These are phyloP conservation scores for Myxozyma lipomycoides DNA, from an alignment of 805 yeast species.

Conservation along the genomic window DNA sequence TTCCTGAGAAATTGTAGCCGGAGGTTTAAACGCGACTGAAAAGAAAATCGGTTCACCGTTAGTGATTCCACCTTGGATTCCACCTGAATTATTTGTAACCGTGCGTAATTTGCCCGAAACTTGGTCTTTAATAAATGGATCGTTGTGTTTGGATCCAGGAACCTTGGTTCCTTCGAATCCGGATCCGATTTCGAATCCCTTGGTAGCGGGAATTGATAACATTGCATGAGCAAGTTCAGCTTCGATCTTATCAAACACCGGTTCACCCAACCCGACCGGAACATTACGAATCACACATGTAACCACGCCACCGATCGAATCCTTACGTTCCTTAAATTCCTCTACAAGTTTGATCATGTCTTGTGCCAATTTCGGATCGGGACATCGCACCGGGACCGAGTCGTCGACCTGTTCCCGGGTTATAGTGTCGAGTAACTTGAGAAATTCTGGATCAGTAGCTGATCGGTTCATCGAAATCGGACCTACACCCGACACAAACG, in stretches of 20 bases:
- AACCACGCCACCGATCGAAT: slow-evolving; percentile 96
- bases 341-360: slow-evolving; percentile 85
- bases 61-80: slow-evolving; percentile 96
- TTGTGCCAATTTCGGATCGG: slow-evolving; percentile 65
- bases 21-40: slow-evolving; percentile 94
- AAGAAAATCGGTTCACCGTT: slow-evolving; percentile 95
- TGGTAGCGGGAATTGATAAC: slow-evolving; percentile 96
- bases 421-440: slow-evolving; percentile 62
- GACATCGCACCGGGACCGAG: slow-evolving; percentile 90
- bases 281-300: slow-evolving; percentile 94
- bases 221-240: slow-evolving; percentile 95
- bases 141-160: slow-evolving; percentile 94
- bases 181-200: slow-evolving; percentile 96
- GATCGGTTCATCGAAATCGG: slow-evolving; percentile 68
- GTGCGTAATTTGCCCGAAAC: slow-evolving; percentile 69
- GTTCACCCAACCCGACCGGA: slow-evolving; percentile 97
- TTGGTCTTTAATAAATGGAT: slow-evolving; percentile 66
- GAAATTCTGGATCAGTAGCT: slow-evolving; percentile 55
- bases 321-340: slow-evolving; percentile 76
- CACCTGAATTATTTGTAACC: slow-evolving; percentile 88
- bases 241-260: slow-evolving; percentile 93
- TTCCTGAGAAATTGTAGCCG: slow-evolving; percentile 93
- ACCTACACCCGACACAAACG: slow-evolving; percentile 94
- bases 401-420: slow-evolving; percentile 87
- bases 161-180: slow-evolving; percentile 87